These are phyloP conservation scores for Choanephora cucurbitarum DNA, from an alignment of 371 early-diverging fungal genomes.

Conservation along the genomic window DNA sequence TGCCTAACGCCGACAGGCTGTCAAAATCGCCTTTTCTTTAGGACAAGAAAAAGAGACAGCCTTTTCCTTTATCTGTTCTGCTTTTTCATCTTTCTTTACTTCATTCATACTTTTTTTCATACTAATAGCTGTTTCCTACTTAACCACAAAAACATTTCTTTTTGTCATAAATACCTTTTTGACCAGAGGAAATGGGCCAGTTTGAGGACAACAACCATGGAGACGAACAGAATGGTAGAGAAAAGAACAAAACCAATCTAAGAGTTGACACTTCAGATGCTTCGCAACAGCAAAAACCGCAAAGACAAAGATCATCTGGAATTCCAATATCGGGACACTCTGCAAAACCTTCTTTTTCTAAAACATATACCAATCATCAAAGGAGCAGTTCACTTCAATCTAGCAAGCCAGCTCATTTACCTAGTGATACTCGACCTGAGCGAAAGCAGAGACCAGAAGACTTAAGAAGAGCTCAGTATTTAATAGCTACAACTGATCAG, in stretches of 20 bases:
- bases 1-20: neutral
- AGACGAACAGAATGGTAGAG: neutral
- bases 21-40: no score
- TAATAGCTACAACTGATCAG: neutral
- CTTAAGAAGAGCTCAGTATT: slow-evolving; percentile 19
- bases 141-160: neutral
- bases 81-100: neutral
- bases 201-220: neutral
- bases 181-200: neutral
- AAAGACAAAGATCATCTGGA: no score
- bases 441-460: slow-evolving; percentile 17
- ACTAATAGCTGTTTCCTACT: neutral
- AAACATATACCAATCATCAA: neutral
- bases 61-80: neutral
- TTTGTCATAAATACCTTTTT: neutral
- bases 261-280: neutral
- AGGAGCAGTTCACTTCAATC: neutral
- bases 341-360: neutral
- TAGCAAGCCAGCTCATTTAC: slow-evolving; percentile 3
- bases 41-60: no score
- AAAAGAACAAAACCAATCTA: neutral
- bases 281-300: neutral
- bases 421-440: slow-evolving; percentile 15
- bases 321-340: neutral
- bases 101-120: neutral